A percentile compares a stretch with the other conserved stretches of the same genome.
phyloP scores from a whole-genome alignment of 495 filamentous ascomycete species.

The Paragyromitra xinjiangensis region DNA sequence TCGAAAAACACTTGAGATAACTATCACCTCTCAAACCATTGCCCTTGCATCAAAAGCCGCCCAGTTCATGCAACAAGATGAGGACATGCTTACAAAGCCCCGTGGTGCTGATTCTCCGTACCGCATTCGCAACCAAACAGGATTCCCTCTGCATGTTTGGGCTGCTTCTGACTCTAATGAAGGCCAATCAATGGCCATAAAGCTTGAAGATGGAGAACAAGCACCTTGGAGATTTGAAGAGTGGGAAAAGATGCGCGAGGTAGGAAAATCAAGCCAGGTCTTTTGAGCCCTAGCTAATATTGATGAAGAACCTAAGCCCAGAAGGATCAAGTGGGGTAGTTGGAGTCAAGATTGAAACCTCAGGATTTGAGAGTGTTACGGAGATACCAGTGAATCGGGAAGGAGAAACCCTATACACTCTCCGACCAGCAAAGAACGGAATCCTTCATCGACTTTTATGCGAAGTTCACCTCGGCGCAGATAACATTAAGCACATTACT shows the following conservation, averaged over 20 bases:
- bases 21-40: conserved; percentile 91
- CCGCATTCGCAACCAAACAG: conserved; percentile 91
- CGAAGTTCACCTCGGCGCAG: conserved; percentile 84
- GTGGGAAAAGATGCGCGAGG: conserved; percentile 83
- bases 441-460: conserved; percentile 89
- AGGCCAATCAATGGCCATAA: conserved; percentile 74
- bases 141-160: conserved; percentile 86
- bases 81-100: conserved; percentile 94
- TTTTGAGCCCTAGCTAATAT: conserved; percentile 14
- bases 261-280: not conserved
- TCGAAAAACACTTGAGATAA: conserved; percentile 87
- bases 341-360: conserved; percentile 85
- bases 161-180: conserved; percentile 72
- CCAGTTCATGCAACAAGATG: conserved; percentile 84
- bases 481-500: conserved; percentile 98
- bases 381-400: conserved; percentile 92
- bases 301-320: conserved; percentile 74
- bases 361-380: conserved; percentile 88
- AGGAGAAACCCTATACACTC: conserved; percentile 85
- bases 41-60: conserved; percentile 91
- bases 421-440: conserved; percentile 82
- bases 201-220: conserved; percentile 87
- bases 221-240: conserved; percentile 96
- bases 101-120: conserved; percentile 92
- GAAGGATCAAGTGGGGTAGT: conserved; percentile 81